Evolutionary conservation across 1,284 basidiomycete species (phyloP).

Genomic region (Malassezia restricta): DNA sequence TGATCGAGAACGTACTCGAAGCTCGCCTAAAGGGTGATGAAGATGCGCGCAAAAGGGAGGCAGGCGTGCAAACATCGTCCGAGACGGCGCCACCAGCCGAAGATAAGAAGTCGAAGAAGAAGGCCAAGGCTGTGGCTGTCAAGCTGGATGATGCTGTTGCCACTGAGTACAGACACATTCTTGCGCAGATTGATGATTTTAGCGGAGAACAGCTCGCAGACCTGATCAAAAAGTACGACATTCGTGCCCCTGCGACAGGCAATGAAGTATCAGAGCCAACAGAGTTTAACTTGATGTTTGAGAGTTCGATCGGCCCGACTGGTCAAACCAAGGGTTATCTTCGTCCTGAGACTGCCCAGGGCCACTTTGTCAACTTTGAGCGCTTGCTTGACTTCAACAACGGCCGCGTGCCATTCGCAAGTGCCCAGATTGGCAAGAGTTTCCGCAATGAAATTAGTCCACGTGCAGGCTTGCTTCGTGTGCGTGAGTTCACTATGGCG

Average conservation of each 20-base stretch:
- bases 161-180: slow-evolving; percentile 64
- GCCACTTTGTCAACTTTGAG: slow-evolving; percentile 97
- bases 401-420: slow-evolving; percentile 86
- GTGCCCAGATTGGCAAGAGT: slow-evolving; percentile 86
- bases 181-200: slow-evolving; percentile 94
- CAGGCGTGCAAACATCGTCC: slow-evolving; percentile 16
- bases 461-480: slow-evolving; percentile 83
- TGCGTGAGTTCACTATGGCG: slow-evolving; percentile 98
- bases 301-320: slow-evolving; percentile 89
- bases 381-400: slow-evolving; percentile 97
- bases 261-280: slow-evolving; percentile 86
- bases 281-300: slow-evolving; percentile 98
- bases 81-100: slow-evolving; percentile 32
- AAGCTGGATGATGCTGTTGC: slow-evolving; percentile 67
- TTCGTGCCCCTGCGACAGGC: slow-evolving; percentile 80
- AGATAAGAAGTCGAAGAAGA: slow-evolving; percentile 60
- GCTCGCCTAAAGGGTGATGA: slow-evolving; percentile 78
- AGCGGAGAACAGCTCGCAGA: slow-evolving; percentile 76
- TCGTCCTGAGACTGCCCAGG: slow-evolving; percentile 94
- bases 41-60: slow-evolving; percentile 61
- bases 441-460: slow-evolving; percentile 99
- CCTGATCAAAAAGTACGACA: slow-evolving; percentile 68
- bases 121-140: slow-evolving; percentile 62
- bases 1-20: slow-evolving; percentile 85
- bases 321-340: slow-evolving; percentile 93